Conservation (phyloP, 352 stramenopile species). For the Lagenidium sp. region DNA sequence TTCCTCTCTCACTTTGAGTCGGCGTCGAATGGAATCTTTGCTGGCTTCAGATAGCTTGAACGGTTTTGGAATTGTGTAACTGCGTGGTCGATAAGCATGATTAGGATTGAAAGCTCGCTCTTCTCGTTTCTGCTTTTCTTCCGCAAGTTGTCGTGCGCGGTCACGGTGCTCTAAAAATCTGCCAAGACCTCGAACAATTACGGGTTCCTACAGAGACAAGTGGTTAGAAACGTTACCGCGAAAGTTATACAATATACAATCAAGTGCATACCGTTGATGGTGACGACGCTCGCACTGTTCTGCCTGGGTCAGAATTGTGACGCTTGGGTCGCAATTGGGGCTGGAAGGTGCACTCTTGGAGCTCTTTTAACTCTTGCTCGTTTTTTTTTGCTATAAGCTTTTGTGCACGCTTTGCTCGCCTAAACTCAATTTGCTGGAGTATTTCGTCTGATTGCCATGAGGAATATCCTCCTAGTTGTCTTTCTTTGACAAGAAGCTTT, state of each 20-base stretch:
- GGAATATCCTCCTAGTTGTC: slow-evolving; percentile 11
- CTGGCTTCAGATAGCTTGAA: slow-evolving; percentile 64
- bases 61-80: slow-evolving; percentile 64
- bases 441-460: slow-evolving; percentile 59
- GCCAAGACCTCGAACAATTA: slow-evolving; percentile 73
- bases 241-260: neutral
- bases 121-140: slow-evolving; percentile 54
- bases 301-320: neutral
- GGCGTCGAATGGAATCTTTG: slow-evolving; percentile 36
- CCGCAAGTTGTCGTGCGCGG: slow-evolving; percentile 49
- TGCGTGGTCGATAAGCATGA: slow-evolving; percentile 47
- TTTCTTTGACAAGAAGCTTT: slow-evolving; percentile 23
- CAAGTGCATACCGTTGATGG: slow-evolving; percentile 1
- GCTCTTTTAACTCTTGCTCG: slow-evolving; percentile 40
- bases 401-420: slow-evolving; percentile 41
- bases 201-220: slow-evolving; percentile 11
- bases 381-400: slow-evolving; percentile 55
- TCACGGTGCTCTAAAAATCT: slow-evolving; percentile 74
- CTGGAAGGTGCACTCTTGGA: slow-evolving; percentile 81
- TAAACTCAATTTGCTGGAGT: slow-evolving; percentile 53
- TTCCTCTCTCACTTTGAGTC: slow-evolving; percentile 31
- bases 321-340: slow-evolving; percentile 19
- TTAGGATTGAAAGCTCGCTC: slow-evolving; percentile 53
- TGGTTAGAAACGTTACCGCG: neutral
- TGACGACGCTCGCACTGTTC: neutral